phyloP scores from a whole-genome alignment of 257 asterid genomes.

The Fraxinus pennsylvanica region DNA sequence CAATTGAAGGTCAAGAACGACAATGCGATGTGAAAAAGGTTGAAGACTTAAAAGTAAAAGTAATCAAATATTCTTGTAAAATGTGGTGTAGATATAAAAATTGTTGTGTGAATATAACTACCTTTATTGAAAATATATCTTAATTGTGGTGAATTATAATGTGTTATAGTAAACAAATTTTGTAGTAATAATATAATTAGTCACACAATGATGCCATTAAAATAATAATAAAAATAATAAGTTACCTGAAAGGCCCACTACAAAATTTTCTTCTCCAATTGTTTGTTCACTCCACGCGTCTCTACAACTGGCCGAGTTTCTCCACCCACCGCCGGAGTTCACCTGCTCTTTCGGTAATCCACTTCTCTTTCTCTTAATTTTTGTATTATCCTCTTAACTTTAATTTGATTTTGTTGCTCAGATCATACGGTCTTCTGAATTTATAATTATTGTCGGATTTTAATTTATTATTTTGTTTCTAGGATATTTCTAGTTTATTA shows the following conservation, averaged over 20 bases:
- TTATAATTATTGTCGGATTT: neutral
- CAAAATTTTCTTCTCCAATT: constrained; percentile 19
- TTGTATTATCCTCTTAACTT: neutral
- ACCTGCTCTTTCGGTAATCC: constrained; percentile 14
- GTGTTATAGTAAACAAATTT: no score
- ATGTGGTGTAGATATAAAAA: no score
- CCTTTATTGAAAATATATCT: no score
- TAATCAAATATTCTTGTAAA: no score
- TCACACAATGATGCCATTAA: no score
- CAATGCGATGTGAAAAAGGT: no score
- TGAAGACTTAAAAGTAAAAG: no score
- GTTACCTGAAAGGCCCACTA: constrained; percentile 20
- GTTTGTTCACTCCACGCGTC: constrained; percentile 45
- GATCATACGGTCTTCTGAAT: neutral
- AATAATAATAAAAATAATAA: no score
- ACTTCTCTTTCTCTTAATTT: neutral
- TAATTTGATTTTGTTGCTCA: constrained; percentile 15
- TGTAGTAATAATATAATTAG: no score
- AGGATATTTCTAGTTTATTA: constrained; percentile 1
- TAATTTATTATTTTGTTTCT: neutral
- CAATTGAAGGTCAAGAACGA: no score
- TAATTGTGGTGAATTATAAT: no score
- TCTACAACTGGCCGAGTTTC: constrained; percentile 23
- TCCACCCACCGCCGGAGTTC: constrained; percentile 14
- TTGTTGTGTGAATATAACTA: no score